Evolutionary conservation across 2,329 filamentous ascomycete species (phyloP), one percentile per base, ranked within the genome.

Genomic region (Fusarium pseudoanthophilum): DNA sequence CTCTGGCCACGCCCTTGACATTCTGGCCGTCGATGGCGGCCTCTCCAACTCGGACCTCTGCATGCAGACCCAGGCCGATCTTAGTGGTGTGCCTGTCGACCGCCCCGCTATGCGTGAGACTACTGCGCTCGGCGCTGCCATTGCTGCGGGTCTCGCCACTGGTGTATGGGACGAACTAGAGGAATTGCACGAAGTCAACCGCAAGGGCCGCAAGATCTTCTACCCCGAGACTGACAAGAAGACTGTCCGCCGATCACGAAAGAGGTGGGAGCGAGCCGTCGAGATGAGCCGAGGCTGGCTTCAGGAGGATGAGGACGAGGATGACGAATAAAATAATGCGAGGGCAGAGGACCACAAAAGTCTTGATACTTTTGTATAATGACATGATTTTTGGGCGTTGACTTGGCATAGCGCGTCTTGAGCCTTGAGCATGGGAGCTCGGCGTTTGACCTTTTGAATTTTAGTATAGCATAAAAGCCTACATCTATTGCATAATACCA

Each of bases 61-160:
- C 83, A 97, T 97, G 95, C 94, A 92, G 87, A 94, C 93, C 10
- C 95, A 97, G 87, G 92, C 95, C 71, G 92, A 97, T 83, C 89
- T 97, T 57, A 94, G 93, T 76, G 84, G 91, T 63, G 96, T 97
- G 75, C 92, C 92, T 34, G 92, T 97, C 68, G 90, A 95, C 80
- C 91, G 95, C 30, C 95, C 95, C 1, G 88, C 90, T 63, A 97
- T 97, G 95, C 92, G 93, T 64, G 95, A 97, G 85, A 97, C 94
- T 8, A 97, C 95, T 3, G 92, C 94, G 2, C 88, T 97, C 5
- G 95, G 95, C 32, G 94, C 95, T 20, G 95, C 95, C 53, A 95
- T 97, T 76, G 94, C 95, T 21, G 95, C 95, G 14, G 95, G 93
- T n/a, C 90, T 97, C 67, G 94, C 94, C 14, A 90, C 93, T 18